phyloP scores from a whole-genome alignment of 805 yeast genomes.

The Cephaloascus fragrans region DNA sequence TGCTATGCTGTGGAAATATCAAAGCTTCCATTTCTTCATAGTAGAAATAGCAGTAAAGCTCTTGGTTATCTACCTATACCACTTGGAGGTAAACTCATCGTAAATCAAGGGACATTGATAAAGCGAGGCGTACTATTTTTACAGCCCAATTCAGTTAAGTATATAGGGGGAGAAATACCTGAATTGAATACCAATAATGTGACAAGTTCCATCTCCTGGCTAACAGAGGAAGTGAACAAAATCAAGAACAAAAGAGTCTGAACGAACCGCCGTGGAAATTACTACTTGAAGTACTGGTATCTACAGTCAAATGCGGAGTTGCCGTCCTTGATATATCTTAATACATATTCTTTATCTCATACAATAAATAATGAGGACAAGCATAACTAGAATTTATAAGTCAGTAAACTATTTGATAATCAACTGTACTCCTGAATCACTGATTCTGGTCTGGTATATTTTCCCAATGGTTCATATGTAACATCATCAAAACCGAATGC shows the following conservation, averaged over 20 bases:
- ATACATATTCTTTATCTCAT: too few relatives aligned
- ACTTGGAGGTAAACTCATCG: constrained; percentile 49
- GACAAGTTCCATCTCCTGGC: too few relatives aligned
- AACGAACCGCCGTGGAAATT: too few relatives aligned
- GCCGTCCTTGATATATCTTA: too few relatives aligned
- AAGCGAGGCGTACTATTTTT: constrained; percentile 36
- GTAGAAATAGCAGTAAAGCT: constrained; percentile 14
- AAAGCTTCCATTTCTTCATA: constrained; percentile 36
- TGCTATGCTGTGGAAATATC: constrained; percentile 52
- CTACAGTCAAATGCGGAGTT: too few relatives aligned
- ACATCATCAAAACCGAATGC: constrained; percentile 27
- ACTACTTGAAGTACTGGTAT: too few relatives aligned
- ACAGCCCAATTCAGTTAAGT: constrained; percentile 11
- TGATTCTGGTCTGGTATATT: constrained; percentile 21
- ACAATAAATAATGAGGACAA: too few relatives aligned
- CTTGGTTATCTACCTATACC: constrained; percentile 24
- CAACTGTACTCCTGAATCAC: constrained; percentile 34
- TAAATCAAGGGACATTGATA: constrained; percentile 36
- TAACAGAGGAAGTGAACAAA: too few relatives aligned
- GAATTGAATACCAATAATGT: constrained; percentile 12
- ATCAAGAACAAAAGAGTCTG: too few relatives aligned
- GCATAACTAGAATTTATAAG: too few relatives aligned
- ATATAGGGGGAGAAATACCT: constrained; percentile 16
- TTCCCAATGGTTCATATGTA: constrained; percentile 25
- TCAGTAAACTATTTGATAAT: too few relatives aligned